Evolutionary conservation across 2,329 filamentous ascomycete species (phyloP).

Genomic region (Mycosphaerella sp.): DNA sequence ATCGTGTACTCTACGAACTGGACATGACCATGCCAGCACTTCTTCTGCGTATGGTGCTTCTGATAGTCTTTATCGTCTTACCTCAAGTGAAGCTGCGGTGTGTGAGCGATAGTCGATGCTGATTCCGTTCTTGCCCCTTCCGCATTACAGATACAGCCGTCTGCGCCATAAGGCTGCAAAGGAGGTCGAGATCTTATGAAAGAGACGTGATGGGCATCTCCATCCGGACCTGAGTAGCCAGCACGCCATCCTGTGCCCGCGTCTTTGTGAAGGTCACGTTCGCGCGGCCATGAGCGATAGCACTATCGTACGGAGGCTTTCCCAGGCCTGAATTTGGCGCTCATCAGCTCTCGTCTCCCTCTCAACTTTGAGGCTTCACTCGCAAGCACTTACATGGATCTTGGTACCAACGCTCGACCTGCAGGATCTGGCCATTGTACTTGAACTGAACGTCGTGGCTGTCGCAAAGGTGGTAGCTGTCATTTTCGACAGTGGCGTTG

Average conservation of each 20-base stretch:
- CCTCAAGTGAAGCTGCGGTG: too few relatives aligned
- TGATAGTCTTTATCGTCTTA: too few relatives aligned
- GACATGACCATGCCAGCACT: too few relatives aligned
- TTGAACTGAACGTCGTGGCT: conserved; percentile 22
- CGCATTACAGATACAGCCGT: neutral
- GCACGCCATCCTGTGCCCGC: conserved; percentile 12
- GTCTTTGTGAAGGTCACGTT: conserved; percentile 13
- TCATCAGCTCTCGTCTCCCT: neutral
- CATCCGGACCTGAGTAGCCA: conserved; percentile 14
- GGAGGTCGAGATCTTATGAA: neutral
- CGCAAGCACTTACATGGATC: conserved; percentile 19
- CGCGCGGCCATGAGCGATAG: conserved; percentile 19
- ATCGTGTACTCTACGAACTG: neutral
- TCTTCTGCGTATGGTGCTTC: too few relatives aligned
- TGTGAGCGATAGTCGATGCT: neutral
- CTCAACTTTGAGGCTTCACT: neutral
- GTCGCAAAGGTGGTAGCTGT: conserved; percentile 21
- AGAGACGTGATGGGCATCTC: conserved; percentile 18
- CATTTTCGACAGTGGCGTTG: conserved; percentile 9
- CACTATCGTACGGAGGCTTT: conserved; percentile 20
- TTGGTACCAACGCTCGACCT: conserved; percentile 20
- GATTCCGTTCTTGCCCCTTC: neutral
- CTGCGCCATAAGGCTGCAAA: neutral
- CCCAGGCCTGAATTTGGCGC: conserved; percentile 5
- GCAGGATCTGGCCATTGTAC: conserved; percentile 15